These are phyloP conservation scores for Botryotinia calthae DNA, from an alignment of 2,329 filamentous ascomycete species.

Conservation along the genomic window DNA sequence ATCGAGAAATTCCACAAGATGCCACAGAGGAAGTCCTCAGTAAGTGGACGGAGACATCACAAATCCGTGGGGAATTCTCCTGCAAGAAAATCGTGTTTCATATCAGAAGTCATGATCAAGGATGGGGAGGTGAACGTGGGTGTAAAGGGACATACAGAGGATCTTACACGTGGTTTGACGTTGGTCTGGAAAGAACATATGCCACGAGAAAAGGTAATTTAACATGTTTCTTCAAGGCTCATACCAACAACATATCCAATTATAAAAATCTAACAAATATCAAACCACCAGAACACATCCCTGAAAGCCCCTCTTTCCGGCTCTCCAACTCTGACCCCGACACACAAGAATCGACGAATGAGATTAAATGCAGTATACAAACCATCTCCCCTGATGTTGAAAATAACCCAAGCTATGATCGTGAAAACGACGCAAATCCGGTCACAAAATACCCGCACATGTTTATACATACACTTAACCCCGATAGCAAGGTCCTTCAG, in stretches of 20 bases:
- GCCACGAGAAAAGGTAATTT: conserved; percentile 33
- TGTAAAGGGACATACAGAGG: conserved; percentile 44
- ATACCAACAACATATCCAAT: neutral
- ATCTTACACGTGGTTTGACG: conserved; percentile 64
- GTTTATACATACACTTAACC: conserved; percentile 44
- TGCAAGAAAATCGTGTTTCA: conserved; percentile 62
- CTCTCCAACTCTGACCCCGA: neutral
- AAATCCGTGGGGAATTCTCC: conserved; percentile 42
- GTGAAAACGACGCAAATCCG: neutral
- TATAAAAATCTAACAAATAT: neutral
- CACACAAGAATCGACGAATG: neutral
- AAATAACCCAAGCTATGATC: conserved; percentile 15
- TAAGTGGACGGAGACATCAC: conserved; percentile 26
- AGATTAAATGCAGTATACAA: conserved; percentile 40
- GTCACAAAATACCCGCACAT: conserved; percentile 4
- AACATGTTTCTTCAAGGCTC: neutral
- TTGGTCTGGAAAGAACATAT: conserved; percentile 56
- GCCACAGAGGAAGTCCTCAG: conserved; percentile 27
- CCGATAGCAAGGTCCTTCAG: conserved; percentile 40
- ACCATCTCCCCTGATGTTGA: conserved; percentile 39
- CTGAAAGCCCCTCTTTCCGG: conserved; percentile 13
- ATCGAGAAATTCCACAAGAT: conserved; percentile 21
- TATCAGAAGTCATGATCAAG: conserved; percentile 57
- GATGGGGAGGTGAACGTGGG: conserved; percentile 46
- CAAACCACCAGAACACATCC: neutral